Evolutionary conservation across 2,329 filamentous ascomycete genomes (phyloP).

Genomic region (Aspergillus fumigatiaffinis): DNA sequence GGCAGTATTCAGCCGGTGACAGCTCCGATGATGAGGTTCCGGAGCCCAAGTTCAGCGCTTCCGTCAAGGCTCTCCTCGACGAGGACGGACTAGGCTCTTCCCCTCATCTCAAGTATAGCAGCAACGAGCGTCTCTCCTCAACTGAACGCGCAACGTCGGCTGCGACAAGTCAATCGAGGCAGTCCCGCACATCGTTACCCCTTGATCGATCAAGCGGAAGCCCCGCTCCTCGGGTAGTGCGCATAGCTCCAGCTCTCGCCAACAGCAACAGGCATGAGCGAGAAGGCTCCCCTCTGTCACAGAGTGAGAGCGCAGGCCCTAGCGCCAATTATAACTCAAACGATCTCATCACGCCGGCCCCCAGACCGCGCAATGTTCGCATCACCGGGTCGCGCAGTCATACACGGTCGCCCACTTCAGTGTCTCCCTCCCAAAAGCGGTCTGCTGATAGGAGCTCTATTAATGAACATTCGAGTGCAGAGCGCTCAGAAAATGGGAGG

Average conservation of each 20-base stretch:
- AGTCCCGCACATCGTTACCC: slow-evolving; percentile 35
- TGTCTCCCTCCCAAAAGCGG: slow-evolving; percentile 33
- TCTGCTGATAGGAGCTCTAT: slow-evolving; percentile 26
- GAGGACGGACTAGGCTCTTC: slow-evolving; percentile 49
- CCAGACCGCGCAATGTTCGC: slow-evolving; percentile 41
- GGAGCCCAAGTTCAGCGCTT: slow-evolving; percentile 84
- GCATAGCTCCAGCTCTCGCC: slow-evolving; percentile 33
- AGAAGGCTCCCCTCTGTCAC: slow-evolving; percentile 38
- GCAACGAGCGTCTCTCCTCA: slow-evolving; percentile 19
- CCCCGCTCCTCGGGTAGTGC: slow-evolving; percentile 40
- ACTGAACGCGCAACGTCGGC: slow-evolving; percentile 23
- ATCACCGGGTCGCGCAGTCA: slow-evolving; percentile 40
- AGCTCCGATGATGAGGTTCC: slow-evolving; percentile 94
- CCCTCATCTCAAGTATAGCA: slow-evolving; percentile 37
- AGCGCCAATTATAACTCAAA: slow-evolving; percentile 23
- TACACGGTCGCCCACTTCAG: slow-evolving; percentile 38
- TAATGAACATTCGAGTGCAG: slow-evolving; percentile 31
- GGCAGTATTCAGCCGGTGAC: slow-evolving; percentile 58
- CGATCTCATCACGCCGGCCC: slow-evolving; percentile 46
- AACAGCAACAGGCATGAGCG: slow-evolving; percentile 28
- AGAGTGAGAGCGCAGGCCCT: slow-evolving; percentile 28
- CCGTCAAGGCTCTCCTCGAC: slow-evolving; percentile 78
- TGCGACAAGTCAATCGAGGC: slow-evolving; percentile 28
- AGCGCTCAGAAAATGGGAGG: slow-evolving; percentile 31
- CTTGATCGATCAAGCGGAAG: slow-evolving; percentile 38